Percentiles rank a stretch among this genome's conserved stretches.
Evolutionary conservation across 1,139 yeast species (phyloP).

Genomic region (Candida sanyaensis): DNA sequence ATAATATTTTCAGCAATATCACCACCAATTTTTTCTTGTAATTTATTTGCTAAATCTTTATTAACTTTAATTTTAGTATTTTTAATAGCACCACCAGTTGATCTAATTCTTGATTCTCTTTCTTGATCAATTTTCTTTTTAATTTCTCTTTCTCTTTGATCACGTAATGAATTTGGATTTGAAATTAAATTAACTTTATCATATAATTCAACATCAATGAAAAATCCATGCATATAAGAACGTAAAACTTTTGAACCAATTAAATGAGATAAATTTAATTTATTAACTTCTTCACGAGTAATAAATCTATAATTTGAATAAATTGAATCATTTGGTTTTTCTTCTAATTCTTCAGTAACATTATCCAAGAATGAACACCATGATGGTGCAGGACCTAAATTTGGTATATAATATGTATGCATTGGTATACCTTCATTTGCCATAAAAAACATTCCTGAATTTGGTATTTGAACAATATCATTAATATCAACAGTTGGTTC

Average conservation of each 20-base stretch:
- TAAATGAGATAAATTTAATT: slow-evolving; percentile 78
- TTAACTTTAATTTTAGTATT: slow-evolving; percentile 85
- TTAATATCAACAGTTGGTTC: slow-evolving; percentile 97
- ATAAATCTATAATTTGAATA: slow-evolving; percentile 95
- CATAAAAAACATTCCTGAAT: slow-evolving; percentile 93
- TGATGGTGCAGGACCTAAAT: slow-evolving; percentile 92
- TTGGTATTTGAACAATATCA: slow-evolving; percentile 84
- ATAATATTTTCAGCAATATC: slow-evolving; percentile 50
- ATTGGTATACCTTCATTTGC: slow-evolving; percentile 97
- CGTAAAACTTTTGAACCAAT: slow-evolving; percentile 91
- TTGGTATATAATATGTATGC: slow-evolving; percentile 96
- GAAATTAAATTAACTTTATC: slow-evolving; percentile 92
- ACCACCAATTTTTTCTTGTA: slow-evolving; percentile 57
- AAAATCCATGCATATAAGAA: slow-evolving; percentile 98
- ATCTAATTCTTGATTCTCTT: slow-evolving; percentile 91
- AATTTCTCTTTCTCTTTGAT: slow-evolving; percentile 90
- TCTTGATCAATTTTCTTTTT: slow-evolving; percentile 86
- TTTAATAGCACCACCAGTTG: slow-evolving; percentile 75
- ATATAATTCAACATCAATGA: slow-evolving; percentile 85
- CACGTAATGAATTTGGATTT: slow-evolving; percentile 87
- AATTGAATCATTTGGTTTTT: slow-evolving; percentile 84
- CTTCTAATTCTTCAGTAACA: slow-evolving; percentile 96
- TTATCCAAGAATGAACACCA: slow-evolving; percentile 98
- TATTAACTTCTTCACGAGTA: slow-evolving; percentile 83
- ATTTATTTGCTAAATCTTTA: slow-evolving; percentile 75